Base-by-base conservation (phyloP, 352 stramenopile species). In the Phytophthora palmivora region DNA sequence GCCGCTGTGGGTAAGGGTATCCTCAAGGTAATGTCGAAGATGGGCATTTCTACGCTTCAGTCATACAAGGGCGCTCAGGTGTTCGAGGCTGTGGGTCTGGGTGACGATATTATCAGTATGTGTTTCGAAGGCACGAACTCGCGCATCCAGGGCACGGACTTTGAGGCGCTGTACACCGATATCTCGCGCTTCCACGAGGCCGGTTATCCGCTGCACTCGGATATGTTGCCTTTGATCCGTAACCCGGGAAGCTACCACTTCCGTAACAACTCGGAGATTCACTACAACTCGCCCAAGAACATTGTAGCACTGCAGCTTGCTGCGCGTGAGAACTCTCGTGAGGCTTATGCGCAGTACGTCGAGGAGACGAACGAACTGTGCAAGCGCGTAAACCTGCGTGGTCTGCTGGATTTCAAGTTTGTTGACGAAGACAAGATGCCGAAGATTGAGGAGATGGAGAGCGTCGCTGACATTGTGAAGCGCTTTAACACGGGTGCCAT, bases 191-290 rank as follows among this genome's bases (percentile, higher is more conserved):
- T 98, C 60, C 96, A 99, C 70, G 72, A 97, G 44, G 72, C 78
- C 46, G 96, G 88, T 8, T 99, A 96, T 65, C 92, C 92, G 4
- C 76, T 76, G 12, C 77, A 89, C 63, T 79, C 76, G 19, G 60
- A 88, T 54, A 78, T 94, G 46, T 75, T 84, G 14, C 89, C 91
- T 43, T 59, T 98, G 47, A 91, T 98, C n/a, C 84, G 90, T 38
- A 98, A 98, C 78, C 92, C 94, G 60, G 96, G 96, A 39, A 96
- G 97, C 72, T 98, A 98, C 66, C 95, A 98, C 77, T 98, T 96
- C 68, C 89, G 95, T 60, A 87, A 98, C 78, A 78, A 96, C 62
- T 93, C 93, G 16, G 95, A 99, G 68, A 86, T 94, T 18, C 96
- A 99, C 78, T 95, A 98, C 70, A 99, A 99, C 76, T 98, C 91